Conservation (phyloP, 164 flowering plant species). For the Pachysandra terminalis region DNA sequence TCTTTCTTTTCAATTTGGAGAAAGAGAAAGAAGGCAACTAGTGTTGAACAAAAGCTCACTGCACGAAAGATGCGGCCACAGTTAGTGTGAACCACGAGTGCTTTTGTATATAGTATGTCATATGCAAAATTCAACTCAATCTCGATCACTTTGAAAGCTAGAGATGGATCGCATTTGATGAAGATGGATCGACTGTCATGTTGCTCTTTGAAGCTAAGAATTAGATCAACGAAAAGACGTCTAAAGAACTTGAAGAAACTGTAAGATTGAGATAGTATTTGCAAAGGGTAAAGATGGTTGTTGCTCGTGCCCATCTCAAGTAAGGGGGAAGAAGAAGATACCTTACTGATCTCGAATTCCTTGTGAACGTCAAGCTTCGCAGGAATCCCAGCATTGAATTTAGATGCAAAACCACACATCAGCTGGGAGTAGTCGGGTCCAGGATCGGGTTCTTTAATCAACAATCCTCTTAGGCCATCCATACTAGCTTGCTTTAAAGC, state of each 20-base stretch:
- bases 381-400: not conserved
- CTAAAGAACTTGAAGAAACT: not conserved
- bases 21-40: not conserved
- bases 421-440: constrained; percentile 21
- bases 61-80: not conserved
- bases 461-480: constrained; percentile 9
- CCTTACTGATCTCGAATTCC: not conserved
- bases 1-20: not conserved
- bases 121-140: not conserved
- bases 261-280: not conserved
- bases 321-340: no score
- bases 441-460: constrained; percentile 14
- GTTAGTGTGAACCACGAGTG: not conserved
- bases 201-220: not conserved
- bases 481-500: constrained; percentile 16
- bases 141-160: not conserved
- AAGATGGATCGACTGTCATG: not conserved
- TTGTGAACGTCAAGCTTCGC: not conserved
- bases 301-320: not conserved
- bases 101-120: not conserved
- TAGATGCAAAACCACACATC: constrained; percentile 14
- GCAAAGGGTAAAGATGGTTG: not conserved
- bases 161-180: no score
- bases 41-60: not conserved
- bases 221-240: not conserved